A percentile compares a stretch with the other conserved stretches of the same genome.
These are phyloP conservation scores for Parasitella parasitica DNA, from an alignment of 371 early-diverging fungal species.

Conservation along the genomic window DNA sequence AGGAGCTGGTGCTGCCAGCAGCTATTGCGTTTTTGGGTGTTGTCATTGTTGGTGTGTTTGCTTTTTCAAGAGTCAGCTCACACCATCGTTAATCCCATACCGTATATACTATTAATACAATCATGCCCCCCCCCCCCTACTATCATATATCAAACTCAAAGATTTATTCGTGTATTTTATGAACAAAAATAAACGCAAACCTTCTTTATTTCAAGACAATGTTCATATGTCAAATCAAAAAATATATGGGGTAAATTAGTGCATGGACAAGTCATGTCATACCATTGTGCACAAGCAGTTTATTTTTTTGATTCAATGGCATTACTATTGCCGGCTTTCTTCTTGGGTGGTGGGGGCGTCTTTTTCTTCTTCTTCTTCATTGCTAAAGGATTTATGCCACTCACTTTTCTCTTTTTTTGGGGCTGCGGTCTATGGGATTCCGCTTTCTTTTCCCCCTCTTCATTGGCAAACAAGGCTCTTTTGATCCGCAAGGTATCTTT, in stretches of 20 bases:
- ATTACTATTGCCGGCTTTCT: constrained; percentile 15
- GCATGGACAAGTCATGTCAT: no score
- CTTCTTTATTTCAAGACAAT: neutral
- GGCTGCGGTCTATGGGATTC: constrained; percentile 7
- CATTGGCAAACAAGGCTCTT: constrained; percentile 24
- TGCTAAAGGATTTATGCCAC: constrained; percentile 86
- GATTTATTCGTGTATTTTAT: neutral
- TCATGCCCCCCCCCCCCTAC: neutral
- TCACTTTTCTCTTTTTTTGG: constrained; percentile 44
- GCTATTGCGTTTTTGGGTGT: constrained; percentile 61
- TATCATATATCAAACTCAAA: neutral
- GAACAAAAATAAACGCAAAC: neutral
- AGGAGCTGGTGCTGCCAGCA: constrained; percentile 60
- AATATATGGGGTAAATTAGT: no score
- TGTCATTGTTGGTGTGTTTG: constrained; percentile 61
- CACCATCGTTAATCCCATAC: constrained; percentile 14
- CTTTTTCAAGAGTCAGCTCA: constrained; percentile 38
- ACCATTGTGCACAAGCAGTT: neutral
- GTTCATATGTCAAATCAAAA: no score
- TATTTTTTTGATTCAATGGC: neutral
- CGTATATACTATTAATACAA: neutral
- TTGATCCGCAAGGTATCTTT: constrained; percentile 50
- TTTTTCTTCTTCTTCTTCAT: constrained; percentile 77
- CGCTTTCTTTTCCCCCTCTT: neutral
- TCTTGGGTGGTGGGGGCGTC: constrained; percentile 25